A percentile compares a stretch with the other conserved stretches of the same genome.
These are phyloP conservation scores for Blepharisma stoltei DNA, from an alignment of 73 alveolate species.

Conservation along the genomic window DNA sequence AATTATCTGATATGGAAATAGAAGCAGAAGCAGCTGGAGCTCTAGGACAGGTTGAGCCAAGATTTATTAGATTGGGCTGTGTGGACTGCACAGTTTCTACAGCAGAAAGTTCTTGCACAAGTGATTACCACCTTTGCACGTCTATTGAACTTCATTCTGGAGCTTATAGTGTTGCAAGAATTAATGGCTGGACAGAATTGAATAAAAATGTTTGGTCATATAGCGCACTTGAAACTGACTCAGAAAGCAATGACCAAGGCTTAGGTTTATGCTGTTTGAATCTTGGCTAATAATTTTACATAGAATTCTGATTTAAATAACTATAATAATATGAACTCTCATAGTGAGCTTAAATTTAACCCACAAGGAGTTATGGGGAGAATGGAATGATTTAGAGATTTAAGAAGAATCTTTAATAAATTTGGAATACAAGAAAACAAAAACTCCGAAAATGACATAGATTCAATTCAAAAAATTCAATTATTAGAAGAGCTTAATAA, in stretches of 20 bases:
- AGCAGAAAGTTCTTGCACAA: conserved; percentile 61
- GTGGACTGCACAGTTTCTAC: conserved; percentile 47
- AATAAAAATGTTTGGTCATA: conserved; percentile 24
- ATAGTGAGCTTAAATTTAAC: no score
- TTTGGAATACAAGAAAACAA: no score
- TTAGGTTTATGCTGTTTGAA: conserved; percentile 17
- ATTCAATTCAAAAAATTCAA: no score
- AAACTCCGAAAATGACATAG: no score
- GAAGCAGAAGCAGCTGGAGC: conserved; percentile 59
- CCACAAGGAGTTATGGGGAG: no score
- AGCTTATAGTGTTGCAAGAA: conserved; percentile 60
- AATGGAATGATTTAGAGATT: no score
- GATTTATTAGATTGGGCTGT: conserved; percentile 67
- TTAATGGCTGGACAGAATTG: conserved; percentile 58
- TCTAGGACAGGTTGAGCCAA: conserved; percentile 60
- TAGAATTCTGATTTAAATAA: no score
- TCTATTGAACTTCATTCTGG: conserved; percentile 70
- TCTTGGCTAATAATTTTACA: background rate
- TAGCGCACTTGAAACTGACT: background rate
- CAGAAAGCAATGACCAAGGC: background rate
- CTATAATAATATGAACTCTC: no score
- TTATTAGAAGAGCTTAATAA: no score
- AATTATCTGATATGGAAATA: conserved; percentile 49
- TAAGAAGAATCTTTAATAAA: no score
- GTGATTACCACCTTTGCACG: conserved; percentile 74